phyloP scores from a whole-genome alignment of 164 flowering plant genomes.

The Stephania yunnanensis region DNA sequence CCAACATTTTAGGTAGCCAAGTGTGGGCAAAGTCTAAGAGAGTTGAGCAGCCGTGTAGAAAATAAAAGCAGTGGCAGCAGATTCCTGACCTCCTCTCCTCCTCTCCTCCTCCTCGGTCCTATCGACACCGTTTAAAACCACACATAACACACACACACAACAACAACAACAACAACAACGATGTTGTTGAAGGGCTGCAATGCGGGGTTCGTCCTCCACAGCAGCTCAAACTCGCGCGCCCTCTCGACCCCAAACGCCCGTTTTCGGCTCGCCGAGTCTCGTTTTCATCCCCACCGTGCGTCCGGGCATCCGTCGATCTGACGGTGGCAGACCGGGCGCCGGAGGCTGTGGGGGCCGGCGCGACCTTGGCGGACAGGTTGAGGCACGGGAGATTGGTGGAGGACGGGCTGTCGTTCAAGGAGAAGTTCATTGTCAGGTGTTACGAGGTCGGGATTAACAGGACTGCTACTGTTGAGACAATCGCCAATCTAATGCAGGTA shows the following conservation, averaged over 20 bases:
- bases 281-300: neutral
- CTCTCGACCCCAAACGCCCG: neutral
- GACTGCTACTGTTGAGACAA: conserved; percentile 93
- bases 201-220: neutral
- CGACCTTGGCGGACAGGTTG: conserved; percentile 59
- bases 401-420: conserved; percentile 82
- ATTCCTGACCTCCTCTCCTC: neutral
- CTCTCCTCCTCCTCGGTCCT: neutral
- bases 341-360: neutral
- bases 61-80: neutral
- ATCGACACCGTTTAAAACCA: neutral
- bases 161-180: neutral
- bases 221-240: neutral
- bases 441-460: conserved; percentile 93
- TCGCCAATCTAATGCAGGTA: conserved; percentile 95
- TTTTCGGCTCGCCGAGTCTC: neutral
- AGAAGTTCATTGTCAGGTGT: conserved; percentile 75
- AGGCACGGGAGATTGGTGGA: conserved; percentile 67
- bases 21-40: too few species aligned
- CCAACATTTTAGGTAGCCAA: too few species aligned
- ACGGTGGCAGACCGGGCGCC: neutral
- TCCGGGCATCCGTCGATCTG: neutral
- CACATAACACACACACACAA: neutral
- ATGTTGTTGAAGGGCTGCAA: conserved; percentile 2
- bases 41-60: too few species aligned